phyloP scores from a whole-genome alignment of 164 flowering plant species.

The Aristolochia fimbriata region DNA sequence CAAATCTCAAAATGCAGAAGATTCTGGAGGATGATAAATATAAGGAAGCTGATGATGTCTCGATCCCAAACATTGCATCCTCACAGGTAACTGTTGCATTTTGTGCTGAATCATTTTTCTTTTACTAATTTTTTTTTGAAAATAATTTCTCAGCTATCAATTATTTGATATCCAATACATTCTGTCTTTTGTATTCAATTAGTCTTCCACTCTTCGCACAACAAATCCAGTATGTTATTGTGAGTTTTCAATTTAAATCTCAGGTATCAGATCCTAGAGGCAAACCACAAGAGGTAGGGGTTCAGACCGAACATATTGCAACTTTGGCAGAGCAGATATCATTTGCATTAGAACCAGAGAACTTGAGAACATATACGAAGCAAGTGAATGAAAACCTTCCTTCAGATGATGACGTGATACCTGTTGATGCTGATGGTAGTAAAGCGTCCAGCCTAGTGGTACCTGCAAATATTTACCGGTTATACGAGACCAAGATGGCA shows the following conservation, averaged over 20 bases:
- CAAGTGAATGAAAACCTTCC: slow-evolving; percentile 22
- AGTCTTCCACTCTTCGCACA: too few relatives aligned
- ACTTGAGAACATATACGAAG: slow-evolving; percentile 19
- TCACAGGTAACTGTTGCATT: slow-evolving; percentile 30
- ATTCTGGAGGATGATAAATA: slow-evolving; percentile 37
- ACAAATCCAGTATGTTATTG: background rate
- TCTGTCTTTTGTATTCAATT: too few relatives aligned
- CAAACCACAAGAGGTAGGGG: slow-evolving; percentile 29
- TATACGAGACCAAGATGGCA: slow-evolving; percentile 59
- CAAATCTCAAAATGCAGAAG: slow-evolving; percentile 23
- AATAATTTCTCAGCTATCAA: too few relatives aligned
- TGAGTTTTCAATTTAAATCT: slow-evolving; percentile 3
- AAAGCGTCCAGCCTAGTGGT: slow-evolving; percentile 15
- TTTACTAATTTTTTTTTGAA: too few relatives aligned
- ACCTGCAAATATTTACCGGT: slow-evolving; percentile 40
- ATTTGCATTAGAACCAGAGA: slow-evolving; percentile 28
- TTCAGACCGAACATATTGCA: slow-evolving; percentile 20
- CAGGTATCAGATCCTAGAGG: slow-evolving; percentile 43
- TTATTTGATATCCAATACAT: too few relatives aligned
- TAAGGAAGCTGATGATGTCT: slow-evolving; percentile 12
- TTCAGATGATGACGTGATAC: slow-evolving; percentile 27
- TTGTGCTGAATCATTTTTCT: too few relatives aligned
- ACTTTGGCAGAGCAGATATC: slow-evolving; percentile 30
- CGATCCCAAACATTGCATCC: slow-evolving; percentile 12
- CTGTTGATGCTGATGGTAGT: slow-evolving; percentile 36